A percentile compares a stretch with the other conserved stretches of the same genome.
Conservation (phyloP, 192 early-diverging fungal species). For the Glomus cerebriforme region DNA sequence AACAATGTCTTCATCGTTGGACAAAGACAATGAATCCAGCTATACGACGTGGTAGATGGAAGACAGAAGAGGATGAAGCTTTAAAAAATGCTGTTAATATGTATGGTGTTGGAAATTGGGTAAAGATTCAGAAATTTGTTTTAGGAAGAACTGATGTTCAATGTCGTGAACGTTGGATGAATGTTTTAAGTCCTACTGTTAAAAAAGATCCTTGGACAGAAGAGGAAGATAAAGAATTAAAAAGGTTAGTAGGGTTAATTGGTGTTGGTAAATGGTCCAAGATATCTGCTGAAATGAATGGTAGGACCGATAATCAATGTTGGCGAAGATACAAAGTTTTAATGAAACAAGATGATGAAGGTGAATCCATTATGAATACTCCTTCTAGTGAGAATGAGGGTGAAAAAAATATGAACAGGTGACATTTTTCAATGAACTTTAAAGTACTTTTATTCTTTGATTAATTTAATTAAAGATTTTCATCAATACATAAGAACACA, state of each 20-base stretch:
- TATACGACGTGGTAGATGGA: conserved; percentile 67
- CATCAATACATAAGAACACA: too few relatives aligned
- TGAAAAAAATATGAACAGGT: too few relatives aligned
- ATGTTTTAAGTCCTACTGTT: conserved; percentile 62
- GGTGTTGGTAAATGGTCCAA: conserved; percentile 62
- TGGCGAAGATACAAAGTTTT: conserved; percentile 24
- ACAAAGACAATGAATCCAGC: conserved; percentile 67
- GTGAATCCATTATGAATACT: not conserved
- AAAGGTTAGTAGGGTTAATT: conserved; percentile 43
- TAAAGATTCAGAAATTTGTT: conserved; percentile 69
- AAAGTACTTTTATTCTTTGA: too few relatives aligned
- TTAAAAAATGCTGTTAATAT: conserved; percentile 62
- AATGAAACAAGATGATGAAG: not conserved
- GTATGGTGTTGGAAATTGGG: conserved; percentile 72
- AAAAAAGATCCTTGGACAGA: conserved; percentile 57
- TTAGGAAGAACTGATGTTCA: conserved; percentile 76
- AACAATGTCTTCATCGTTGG: conserved; percentile 77
- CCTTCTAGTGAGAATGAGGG: too few relatives aligned
- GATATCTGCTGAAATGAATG: conserved; percentile 48
- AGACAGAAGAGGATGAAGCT: conserved; percentile 66
- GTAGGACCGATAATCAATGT: conserved; percentile 57
- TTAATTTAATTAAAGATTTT: too few relatives aligned
- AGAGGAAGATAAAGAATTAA: conserved; percentile 52
- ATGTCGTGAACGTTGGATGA: conserved; percentile 77
- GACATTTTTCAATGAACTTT: not conserved